A percentile compares a stretch with the other conserved stretches of the same genome.
phyloP scores from a whole-genome alignment of 768 basidiomycete species.

The Myochromella boudieri region DNA sequence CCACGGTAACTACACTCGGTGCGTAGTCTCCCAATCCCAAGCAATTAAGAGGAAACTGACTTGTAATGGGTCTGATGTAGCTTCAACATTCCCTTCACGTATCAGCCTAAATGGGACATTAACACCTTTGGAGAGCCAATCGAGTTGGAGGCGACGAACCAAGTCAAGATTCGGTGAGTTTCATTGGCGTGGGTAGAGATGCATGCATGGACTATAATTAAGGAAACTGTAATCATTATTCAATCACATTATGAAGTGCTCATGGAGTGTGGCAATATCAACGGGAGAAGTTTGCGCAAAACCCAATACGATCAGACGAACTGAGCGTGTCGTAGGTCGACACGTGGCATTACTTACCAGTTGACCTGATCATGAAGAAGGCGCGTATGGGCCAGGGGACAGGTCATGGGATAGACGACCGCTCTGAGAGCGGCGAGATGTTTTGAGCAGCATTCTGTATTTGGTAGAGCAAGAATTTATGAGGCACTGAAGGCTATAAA shows the following conservation, averaged over 20 bases:
- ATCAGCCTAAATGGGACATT: constrained; percentile 67
- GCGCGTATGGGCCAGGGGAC: too few species aligned
- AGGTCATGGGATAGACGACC: too few species aligned
- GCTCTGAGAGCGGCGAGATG: too few species aligned
- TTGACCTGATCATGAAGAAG: too few species aligned
- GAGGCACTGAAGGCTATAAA: too few species aligned
- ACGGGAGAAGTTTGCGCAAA: too few species aligned
- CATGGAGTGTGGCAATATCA: too few species aligned
- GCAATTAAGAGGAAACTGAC: background rate
- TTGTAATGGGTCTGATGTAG: constrained; percentile 25
- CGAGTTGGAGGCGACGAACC: constrained; percentile 45
- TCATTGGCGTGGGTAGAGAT: background rate
- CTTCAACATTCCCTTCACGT: constrained; percentile 66
- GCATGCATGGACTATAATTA: background rate
- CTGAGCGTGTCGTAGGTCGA: too few species aligned
- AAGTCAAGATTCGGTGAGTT: constrained; percentile 29
- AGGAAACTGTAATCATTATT: constrained; percentile 12
- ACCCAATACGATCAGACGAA: too few species aligned
- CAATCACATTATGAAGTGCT: background rate
- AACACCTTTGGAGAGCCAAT: constrained; percentile 65
- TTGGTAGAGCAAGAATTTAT: too few species aligned
- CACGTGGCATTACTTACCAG: too few species aligned
- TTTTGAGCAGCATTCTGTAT: too few species aligned
- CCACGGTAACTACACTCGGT: constrained; percentile 44
- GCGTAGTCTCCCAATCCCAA: background rate